A percentile compares a stretch with the other conserved stretches of the same genome.
Conservation (phyloP, 345 rosid genomes). For the Pistacia atlantica region DNA sequence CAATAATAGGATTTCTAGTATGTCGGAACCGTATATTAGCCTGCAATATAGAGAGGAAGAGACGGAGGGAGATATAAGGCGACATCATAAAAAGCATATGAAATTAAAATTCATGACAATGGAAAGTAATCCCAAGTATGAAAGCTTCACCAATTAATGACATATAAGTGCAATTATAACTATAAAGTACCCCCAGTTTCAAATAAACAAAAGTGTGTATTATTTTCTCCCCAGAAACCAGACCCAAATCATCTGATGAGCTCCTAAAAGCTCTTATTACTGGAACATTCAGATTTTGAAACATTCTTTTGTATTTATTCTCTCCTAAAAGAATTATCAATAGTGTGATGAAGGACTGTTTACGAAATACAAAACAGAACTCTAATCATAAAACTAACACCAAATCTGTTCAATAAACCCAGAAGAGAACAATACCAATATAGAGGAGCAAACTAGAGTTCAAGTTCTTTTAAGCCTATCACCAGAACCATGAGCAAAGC, state of each 20-base stretch:
- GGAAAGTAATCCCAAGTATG: background rate
- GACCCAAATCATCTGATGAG: too few species aligned
- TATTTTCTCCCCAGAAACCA: too few species aligned
- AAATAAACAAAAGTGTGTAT: background rate
- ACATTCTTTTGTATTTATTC: background rate
- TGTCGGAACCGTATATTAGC: slow-evolving; percentile 84
- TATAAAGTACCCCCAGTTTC: background rate
- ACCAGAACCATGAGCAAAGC: background rate
- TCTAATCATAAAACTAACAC: background rate
- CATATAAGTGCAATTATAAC: slow-evolving; percentile 7
- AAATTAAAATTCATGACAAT: background rate
- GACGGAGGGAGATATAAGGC: background rate
- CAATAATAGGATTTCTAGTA: slow-evolving; percentile 89
- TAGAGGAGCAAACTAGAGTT: background rate
- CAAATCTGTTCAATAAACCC: background rate
- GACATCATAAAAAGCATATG: background rate
- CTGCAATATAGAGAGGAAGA: slow-evolving; percentile 37
- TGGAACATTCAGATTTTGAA: background rate
- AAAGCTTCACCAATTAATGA: background rate
- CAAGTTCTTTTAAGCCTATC: background rate
- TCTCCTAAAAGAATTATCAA: background rate
- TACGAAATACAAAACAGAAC: background rate
- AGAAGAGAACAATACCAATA: background rate
- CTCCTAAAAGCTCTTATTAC: too few species aligned
- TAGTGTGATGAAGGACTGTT: background rate